Base-by-base conservation (phyloP, 2,329 filamentous ascomycete species). In the Neofusicoccum ribis region DNA sequence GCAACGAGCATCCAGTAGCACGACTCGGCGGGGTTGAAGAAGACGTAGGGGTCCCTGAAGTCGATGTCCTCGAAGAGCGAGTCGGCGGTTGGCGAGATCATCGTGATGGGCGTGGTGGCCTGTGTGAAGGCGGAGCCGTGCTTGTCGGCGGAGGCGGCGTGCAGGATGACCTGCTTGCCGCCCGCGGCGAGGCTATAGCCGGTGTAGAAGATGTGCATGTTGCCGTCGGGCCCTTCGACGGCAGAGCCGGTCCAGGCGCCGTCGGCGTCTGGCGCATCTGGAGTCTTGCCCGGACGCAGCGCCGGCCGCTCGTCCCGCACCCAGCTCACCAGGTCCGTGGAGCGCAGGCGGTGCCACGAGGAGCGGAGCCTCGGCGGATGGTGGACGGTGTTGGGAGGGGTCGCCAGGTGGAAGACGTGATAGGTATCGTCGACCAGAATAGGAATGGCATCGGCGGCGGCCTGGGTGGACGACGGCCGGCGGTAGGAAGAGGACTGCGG, bases 1-100 rank as follows among this genome's bases (percentile, higher is more conserved):
- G 72, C 75, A 12, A 78, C 73, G n/a, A 78, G 70, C 76, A 78
- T 78, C 76, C 75, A 78, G 58, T 73, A 78, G n/a, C 68, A 65
- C 0, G 65, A 50, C 52, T 76, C 74, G 17, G 63, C 64, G 0
- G 66, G 65, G 66, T 77, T 75, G 66, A 68, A 77, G 64, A 76
- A 77, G 59, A 78, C 69, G 62, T 72, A 77, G 1, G 76, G 74
- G 65, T 78, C 76, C 34, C 76, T 72, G 67, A 78, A 77, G 67
- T 78, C 76, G 44, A 77, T 73, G 20, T 74, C 70, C 49, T 78
- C 76, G 54, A 72, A 75, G 56, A 65, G 66, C 7, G 68, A 58
- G 50, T 70, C 68, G 1, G 70, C 69, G 49, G 68, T 52, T 31
- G 62, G 17, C n/a, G 63, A 64, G 6, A 69, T 65, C 20, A 72